A percentile compares a stretch with the other conserved stretches of the same genome.
Conservation (phyloP, 768 basidiomycete species). For the Lepiota brunneoincarnata region DNA sequence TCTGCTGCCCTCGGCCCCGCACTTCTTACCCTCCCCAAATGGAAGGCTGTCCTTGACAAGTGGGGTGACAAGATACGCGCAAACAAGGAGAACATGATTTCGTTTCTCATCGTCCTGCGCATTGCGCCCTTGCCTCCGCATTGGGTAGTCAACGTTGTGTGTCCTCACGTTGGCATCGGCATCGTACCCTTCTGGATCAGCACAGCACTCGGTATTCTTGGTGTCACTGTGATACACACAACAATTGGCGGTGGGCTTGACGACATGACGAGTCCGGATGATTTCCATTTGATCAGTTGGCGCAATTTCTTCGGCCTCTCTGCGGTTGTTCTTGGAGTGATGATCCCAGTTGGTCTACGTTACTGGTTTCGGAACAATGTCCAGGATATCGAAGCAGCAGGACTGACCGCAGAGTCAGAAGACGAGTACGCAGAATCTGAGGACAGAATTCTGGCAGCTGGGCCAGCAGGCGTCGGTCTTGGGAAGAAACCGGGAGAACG, state of each 20-base stretch:
- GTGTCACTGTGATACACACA: constrained; percentile 91
- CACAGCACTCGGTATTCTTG: constrained; percentile 88
- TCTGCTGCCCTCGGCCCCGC: constrained; percentile 92
- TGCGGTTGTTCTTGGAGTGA: constrained; percentile 86
- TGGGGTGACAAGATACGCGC: constrained; percentile 78
- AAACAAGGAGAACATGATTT: constrained; percentile 82
- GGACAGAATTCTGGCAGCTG: constrained; percentile 54
- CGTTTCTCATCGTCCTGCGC: constrained; percentile 91
- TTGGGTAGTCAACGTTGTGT: constrained; percentile 93
- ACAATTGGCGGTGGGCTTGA: constrained; percentile 93
- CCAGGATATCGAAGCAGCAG: constrained; percentile 33
- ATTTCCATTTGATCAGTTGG: constrained; percentile 93
- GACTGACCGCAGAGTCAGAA: constrained; percentile 21
- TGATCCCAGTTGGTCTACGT: constrained; percentile 88
- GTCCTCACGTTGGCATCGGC: constrained; percentile 89
- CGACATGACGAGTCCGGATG: constrained; percentile 90
- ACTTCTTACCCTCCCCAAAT: constrained; percentile 81
- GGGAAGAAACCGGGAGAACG: constrained; percentile 35
- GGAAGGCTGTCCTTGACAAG: constrained; percentile 76
- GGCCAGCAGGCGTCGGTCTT: constrained; percentile 43
- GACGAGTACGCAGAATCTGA: constrained; percentile 27
- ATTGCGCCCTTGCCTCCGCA: constrained; percentile 95
- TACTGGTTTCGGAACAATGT: constrained; percentile 76
- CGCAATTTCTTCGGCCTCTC: constrained; percentile 83
- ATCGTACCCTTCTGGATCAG: constrained; percentile 85